Base-by-base conservation (phyloP, 78 protist species). In the Dictyostelium capitatum region DNA sequence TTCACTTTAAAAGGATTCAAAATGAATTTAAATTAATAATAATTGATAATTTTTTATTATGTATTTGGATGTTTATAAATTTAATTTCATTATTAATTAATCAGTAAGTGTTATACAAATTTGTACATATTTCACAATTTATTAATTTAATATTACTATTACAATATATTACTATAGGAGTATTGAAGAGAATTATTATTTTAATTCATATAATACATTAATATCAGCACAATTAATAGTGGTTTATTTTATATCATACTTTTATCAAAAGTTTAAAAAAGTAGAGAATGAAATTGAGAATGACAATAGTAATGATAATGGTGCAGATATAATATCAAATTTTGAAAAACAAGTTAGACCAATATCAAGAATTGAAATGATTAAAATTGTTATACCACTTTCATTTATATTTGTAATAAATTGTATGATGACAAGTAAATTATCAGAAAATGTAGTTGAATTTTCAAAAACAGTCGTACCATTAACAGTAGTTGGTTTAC, bases 391-490 rank as follows among this genome's bases (percentile, higher is more conserved):
- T 4, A 30, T 65, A 65, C 73, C 73, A 30, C 30, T 65, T 12
- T 65, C 73, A 10, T 65, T 65, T 30, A 65, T 65, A 30, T 65
- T 65, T 30, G 73, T 65, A 30, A 65, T 30, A 1, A 65, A 65
- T 65, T 65, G 73, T 65, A 30, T 65, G 15, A 25, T 65, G 3
- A 65, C 25, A 14, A 65, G 73, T 65, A 65, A 65, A 14, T 11
- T 65, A 23, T 30, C 37, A 14, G 73, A 65, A 15, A 65, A 41
- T 65, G 28, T 65, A 4, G 73, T 65, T 10, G 73, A 65, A 65
- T 65, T 65, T 65, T 65, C 73, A 65, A 65, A 65, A 65, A 65
- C 73, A 65, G 47, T 65, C 2, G 73, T 65, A 65, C 73, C 73
- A 12, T 65, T 65, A 15, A 65, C 73, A 14, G 73, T 65, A 4